Percentiles rank a stretch among this genome's conserved stretches.
These are phyloP conservation scores for Ambrosia trifida DNA, from an alignment of 129 eudicot genomes.

Conservation along the genomic window DNA sequence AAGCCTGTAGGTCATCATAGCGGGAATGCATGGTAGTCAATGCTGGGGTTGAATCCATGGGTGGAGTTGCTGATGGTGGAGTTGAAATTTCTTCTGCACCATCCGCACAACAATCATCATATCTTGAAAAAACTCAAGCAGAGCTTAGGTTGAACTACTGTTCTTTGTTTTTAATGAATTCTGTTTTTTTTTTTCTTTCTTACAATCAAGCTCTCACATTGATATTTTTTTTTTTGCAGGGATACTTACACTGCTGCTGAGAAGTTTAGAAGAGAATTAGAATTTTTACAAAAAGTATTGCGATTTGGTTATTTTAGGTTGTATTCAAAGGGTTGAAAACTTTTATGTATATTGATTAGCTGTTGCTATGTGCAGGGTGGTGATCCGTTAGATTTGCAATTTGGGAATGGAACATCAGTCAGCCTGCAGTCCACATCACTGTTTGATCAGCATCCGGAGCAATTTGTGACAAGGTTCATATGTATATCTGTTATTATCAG, in stretches of 20 bases:
- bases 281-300: conserved; percentile 90
- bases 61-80: conserved; percentile 89
- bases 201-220: conserved; percentile 5
- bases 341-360: conserved; percentile 21
- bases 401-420: conserved; percentile 57
- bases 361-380: conserved; percentile 71
- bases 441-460: conserved; percentile 67
- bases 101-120: conserved; percentile 64
- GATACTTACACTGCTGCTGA: conserved; percentile 69
- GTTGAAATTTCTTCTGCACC: conserved; percentile 62
- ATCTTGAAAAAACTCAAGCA: conserved; percentile 79
- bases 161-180: conserved; percentile 19
- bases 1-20: conserved; percentile 43
- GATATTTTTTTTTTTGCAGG: conserved; percentile 45
- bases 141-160: conserved; percentile 64
- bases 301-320: not conserved
- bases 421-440: conserved; percentile 91
- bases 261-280: conserved; percentile 75
- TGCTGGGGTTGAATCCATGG: conserved; percentile 98
- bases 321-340: conserved; percentile 8
- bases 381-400: conserved; percentile 73
- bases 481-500: not conserved
- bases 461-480: conserved; percentile 66
- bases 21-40: conserved; percentile 91
- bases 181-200: not conserved